Base-by-base conservation (phyloP, 2,329 filamentous ascomycete genomes). In the Colletotrichum camelliae region DNA sequence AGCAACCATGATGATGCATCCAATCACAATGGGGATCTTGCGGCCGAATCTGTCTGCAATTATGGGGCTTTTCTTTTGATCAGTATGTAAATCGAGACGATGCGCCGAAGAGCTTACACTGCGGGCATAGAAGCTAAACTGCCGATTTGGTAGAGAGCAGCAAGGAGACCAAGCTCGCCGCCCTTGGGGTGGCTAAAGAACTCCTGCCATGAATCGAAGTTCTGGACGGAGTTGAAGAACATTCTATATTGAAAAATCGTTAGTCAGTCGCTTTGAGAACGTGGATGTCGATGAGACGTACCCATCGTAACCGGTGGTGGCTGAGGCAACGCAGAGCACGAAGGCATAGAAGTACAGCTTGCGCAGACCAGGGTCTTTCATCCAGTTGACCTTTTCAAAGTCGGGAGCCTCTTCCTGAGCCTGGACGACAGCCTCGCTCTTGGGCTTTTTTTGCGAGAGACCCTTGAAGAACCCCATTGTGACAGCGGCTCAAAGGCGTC, bases 121-220 rank as follows among this genome's bases (percentile, higher is more conserved):
- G 92, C 83, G 3, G 90, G 90, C 55, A 93, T 89, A 29, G 89
- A 89, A 58, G 85, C 83, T 75, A 93, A 87, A 72, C 89, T 90
- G 61, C 91, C 91, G 55, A 93, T 88, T 78, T 90, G 90, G 82
- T 92, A 93, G 77, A 90, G 88, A 9, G 91, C 89, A 12, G 88
- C 88, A 4, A 93, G 85, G 37, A 93, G 86, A 67, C 91, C 91
- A 9, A 87, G 82, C 81, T 82, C 78, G 75, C 83, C 80, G 77
- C 87, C 81, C 80, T 86, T 55, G 1, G 85, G 90, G 72, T 89
- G 66, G 35, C 84, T 83, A 78, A 91, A 91, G 80, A 86, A 88
- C 27, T 80, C 80, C 79, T 87, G 83, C 87, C 87, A 89, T 31
- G 82, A 81, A 1, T 85, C 77, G 78, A 87, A 86, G 79, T 86